Percentiles rank a stretch among this genome's conserved stretches.
These are phyloP conservation scores for Bruguiera sexangula DNA, from an alignment of 345 rosid genomes.

Conservation along the genomic window DNA sequence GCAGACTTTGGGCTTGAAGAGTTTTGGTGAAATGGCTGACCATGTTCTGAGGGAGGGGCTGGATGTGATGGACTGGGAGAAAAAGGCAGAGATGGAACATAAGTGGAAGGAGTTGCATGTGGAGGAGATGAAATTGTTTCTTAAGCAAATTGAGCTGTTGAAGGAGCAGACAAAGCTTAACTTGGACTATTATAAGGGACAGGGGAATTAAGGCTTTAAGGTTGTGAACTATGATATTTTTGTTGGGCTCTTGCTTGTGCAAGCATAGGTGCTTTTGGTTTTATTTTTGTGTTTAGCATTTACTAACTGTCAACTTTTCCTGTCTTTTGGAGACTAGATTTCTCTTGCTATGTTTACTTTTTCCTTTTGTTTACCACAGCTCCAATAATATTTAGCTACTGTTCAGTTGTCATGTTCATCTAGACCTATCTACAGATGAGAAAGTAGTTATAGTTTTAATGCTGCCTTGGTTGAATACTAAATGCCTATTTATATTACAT, in stretches of 20 bases:
- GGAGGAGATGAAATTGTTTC: slow-evolving; percentile 24
- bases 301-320: not conserved
- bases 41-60: slow-evolving; percentile 12
- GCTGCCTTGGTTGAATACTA: too few species aligned
- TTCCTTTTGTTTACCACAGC: not conserved
- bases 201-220: not conserved
- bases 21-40: slow-evolving; percentile 16
- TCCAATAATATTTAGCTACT: not conserved
- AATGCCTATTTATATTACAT: too few species aligned
- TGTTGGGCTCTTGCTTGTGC: not conserved
- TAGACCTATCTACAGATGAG: too few species aligned
- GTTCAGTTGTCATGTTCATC: too few species aligned
- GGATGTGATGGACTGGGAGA: slow-evolving; percentile 8
- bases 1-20: not conserved
- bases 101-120: slow-evolving; percentile 28
- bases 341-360: not conserved
- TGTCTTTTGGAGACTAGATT: not conserved
- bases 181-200: slow-evolving; percentile 13
- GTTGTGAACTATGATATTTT: not conserved
- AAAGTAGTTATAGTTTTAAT: too few species aligned
- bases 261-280: not conserved
- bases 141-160: slow-evolving; percentile 19
- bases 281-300: not conserved
- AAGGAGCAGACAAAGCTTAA: slow-evolving; percentile 19
- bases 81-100: slow-evolving; percentile 25